Evolutionary conservation across 2,329 filamentous ascomycete species (phyloP), one percentile per base, ranked within the genome.

Genomic region (Ceratocystis destructans): DNA sequence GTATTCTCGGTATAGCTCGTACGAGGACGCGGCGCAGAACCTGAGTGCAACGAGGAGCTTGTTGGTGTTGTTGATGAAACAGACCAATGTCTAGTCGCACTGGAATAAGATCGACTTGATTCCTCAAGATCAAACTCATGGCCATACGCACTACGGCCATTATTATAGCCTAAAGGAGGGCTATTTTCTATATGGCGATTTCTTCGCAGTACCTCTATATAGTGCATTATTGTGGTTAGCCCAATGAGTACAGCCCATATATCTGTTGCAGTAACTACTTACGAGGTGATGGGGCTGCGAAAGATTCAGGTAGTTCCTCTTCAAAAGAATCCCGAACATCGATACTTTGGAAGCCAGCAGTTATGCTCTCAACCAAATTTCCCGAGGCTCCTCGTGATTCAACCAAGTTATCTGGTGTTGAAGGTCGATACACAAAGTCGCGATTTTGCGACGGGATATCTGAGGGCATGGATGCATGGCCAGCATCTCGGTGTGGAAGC

Each of bases 1-100:
- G 79, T 80, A 33, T 75, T 76, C 7, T 76, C 74, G 0, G 79
- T 80, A 65, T 79, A 77, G 28, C 73, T 75, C 1, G 78, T 80
- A 33, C 74, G 73, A 0, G 77, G 76, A 1, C 76, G 72, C 2
- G 68, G 71, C n/a, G 75, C 76, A 3, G 72, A 72, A 59, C 76
- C 77, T 15, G 77, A 79, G 64, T 76, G 76, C 28, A 73, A 70
- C 62, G 75, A 77, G 3, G 77, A 78, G 15, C 73, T 72, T 1
- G 75, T 76, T 12, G 74, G 76, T 2, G 77, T 77, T 7, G 76
- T 73, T 0, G 78, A 80, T 2, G 77, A 76, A 8, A 77, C 71
- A 3, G 78, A 80, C 73, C 74, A 77, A 20, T 75, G 74, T 7
- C 74, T 73, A 20, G 75, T 69, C 63, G 74, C 77, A 68, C 74